A percentile compares a stretch with the other conserved stretches of the same genome.
Conservation (phyloP, 768 basidiomycete species). For the Leccinum olivaceopallidum region DNA sequence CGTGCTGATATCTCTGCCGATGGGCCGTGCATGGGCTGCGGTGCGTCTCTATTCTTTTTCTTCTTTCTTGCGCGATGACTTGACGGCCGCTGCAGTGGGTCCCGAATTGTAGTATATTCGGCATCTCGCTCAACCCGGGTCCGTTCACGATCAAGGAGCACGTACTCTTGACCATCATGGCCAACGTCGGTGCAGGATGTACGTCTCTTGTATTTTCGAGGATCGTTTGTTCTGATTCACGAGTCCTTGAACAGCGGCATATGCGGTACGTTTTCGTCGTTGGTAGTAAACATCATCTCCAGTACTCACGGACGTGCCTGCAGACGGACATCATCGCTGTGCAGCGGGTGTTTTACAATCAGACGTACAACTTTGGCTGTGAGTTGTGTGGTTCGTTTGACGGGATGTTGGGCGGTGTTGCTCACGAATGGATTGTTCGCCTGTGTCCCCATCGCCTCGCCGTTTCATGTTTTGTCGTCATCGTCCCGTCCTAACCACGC, state of each 20-base stretch:
- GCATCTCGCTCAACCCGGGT: slow-evolving; percentile 68
- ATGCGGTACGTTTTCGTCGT: slow-evolving; percentile 35
- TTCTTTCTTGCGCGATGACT: too few relatives aligned
- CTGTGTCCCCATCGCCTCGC: neutral
- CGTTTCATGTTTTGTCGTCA: neutral
- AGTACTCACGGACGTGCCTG: neutral
- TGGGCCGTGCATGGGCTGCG: slow-evolving; percentile 63
- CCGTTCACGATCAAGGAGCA: slow-evolving; percentile 77
- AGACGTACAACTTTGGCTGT: slow-evolving; percentile 54
- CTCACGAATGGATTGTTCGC: neutral
- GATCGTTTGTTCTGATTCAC: neutral
- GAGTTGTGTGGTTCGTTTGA: slow-evolving; percentile 10
- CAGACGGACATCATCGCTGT: slow-evolving; percentile 73
- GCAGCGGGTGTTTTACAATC: slow-evolving; percentile 67
- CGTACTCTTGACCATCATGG: slow-evolving; percentile 70
- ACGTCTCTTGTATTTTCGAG: slow-evolving; percentile 11
- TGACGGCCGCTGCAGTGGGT: slow-evolving; percentile 36
- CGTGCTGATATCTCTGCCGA: slow-evolving; percentile 66
- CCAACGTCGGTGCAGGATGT: slow-evolving; percentile 41
- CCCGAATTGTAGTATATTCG: slow-evolving; percentile 54
- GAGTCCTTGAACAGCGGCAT: slow-evolving; percentile 38
- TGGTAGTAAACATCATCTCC: neutral
- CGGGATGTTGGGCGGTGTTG: neutral
- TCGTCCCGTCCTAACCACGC: neutral
- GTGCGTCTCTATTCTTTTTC: slow-evolving; percentile 12